A percentile compares a stretch with the other conserved stretches of the same genome.
phyloP scores from a whole-genome alignment of 345 rosid genomes.

The Euphorbia lathyris region DNA sequence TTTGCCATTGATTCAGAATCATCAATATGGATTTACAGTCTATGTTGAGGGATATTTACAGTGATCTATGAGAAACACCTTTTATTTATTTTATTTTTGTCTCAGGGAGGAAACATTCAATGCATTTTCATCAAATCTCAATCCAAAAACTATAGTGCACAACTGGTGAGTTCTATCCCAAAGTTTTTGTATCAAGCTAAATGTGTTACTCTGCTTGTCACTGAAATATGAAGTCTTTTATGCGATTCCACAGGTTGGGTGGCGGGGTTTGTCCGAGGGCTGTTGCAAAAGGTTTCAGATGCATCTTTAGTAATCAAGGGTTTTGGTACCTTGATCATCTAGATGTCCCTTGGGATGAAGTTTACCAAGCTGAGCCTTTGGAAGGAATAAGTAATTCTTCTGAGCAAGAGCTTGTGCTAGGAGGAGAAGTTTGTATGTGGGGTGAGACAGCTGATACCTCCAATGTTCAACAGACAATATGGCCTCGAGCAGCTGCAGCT shows the following conservation, averaged over 20 bases:
- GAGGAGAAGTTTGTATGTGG: slow-evolving; percentile 99
- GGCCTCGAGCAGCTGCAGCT: slow-evolving; percentile 95
- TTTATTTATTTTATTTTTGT: background rate
- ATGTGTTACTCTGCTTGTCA: background rate
- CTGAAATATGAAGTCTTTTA: background rate
- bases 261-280: slow-evolving; percentile 79
- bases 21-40: too few relatives aligned
- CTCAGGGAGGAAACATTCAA: slow-evolving; percentile 88
- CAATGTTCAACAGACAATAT: slow-evolving; percentile 74
- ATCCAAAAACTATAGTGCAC: slow-evolving; percentile 80
- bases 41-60: too few relatives aligned
- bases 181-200: background rate
- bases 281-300: slow-evolving; percentile 81
- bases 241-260: slow-evolving; percentile 55
- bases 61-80: too few relatives aligned
- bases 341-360: slow-evolving; percentile 74
- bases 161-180: slow-evolving; percentile 56
- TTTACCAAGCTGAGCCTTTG: slow-evolving; percentile 74
- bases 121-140: slow-evolving; percentile 55
- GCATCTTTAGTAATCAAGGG: slow-evolving; percentile 87
- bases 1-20: too few relatives aligned
- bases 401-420: slow-evolving; percentile 67
- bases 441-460: slow-evolving; percentile 83
- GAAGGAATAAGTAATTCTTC: slow-evolving; percentile 61
- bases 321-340: slow-evolving; percentile 92